Base-by-base conservation (phyloP, 768 basidiomycete species). In the Naganishia onofrii region DNA sequence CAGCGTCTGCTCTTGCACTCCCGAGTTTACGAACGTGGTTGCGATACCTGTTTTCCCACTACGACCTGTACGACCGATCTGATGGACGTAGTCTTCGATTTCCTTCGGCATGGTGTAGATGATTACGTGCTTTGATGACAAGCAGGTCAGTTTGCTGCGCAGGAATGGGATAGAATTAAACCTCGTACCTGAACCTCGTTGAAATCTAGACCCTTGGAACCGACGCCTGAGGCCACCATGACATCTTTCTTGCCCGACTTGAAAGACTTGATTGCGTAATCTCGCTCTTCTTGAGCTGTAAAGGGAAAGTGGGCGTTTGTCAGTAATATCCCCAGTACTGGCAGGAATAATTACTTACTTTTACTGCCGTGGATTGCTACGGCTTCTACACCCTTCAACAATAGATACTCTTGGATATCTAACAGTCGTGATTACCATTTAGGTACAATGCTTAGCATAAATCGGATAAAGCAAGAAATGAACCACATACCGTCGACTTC, bases 91-190 rank as follows among this genome's bases (percentile, higher is more conserved):
- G 80, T 99, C 96, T 71, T 99, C 96, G 72, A 99, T 99, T 83
- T 99, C 96, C 81, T 98, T 99, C 0, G 96, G 96, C 96, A 99
- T 98, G 34, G 91, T 89, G 81, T 94, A 99, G 72, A 97, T 98
- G 81, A 99, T 97, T 78, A 98, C 94, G 79, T 97, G 96, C 76
- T 97, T 93, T 7, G 36, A 31, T 15, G 23, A n/a, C 67, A 23
- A 31, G 28, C 29, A 6, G 34, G 28, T 55, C 26, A 55, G 57
- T 32, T 36, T 26, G 19, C 8, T 36, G 12, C 9, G n/a, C 12
- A 38, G 34, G 29, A 19, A n/a, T 36, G 54, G 52, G 36, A 2
- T 10, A n/a, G 29, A 46, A 57, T 38, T 7, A 42, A 10, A 2
- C 10, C 55, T 29, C 70, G 66, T 26, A 74, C 74, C 54, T 75